These are phyloP conservation scores for Panicum virgatum DNA, from an alignment of 202 grass and related monocot species.

Conservation along the genomic window DNA sequence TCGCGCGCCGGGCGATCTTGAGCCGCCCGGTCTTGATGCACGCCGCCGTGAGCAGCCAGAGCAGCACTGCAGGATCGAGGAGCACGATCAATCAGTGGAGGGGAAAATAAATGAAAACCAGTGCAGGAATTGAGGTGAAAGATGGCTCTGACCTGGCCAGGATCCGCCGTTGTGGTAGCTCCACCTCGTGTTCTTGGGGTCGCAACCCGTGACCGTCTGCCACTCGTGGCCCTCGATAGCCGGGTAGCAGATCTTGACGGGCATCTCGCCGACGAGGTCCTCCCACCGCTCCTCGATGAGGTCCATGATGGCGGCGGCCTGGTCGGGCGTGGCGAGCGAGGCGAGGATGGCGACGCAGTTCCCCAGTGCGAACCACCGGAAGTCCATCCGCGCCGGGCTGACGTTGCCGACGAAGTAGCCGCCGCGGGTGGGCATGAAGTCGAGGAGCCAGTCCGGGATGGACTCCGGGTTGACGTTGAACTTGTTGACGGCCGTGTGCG, in stretches of 20 bases:
- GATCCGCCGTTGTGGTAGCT: constrained; percentile 97
- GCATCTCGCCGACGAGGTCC: constrained; percentile 89
- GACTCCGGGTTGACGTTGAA: constrained; percentile 97
- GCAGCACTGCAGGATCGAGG: constrained; percentile 51
- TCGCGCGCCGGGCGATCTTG: constrained; percentile 74
- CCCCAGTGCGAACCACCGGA: constrained; percentile 92
- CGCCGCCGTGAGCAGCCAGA: constrained; percentile 85
- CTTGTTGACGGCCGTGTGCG: constrained; percentile 96
- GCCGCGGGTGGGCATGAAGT: constrained; percentile 90
- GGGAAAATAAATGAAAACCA: too few relatives aligned
- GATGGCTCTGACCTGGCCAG: constrained; percentile 61
- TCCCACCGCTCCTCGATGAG: constrained; percentile 89
- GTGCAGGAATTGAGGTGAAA: background rate
- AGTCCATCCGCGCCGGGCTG: constrained; percentile 92
- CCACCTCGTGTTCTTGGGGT: constrained; percentile 95
- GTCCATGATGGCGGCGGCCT: constrained; percentile 85
- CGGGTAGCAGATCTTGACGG: constrained; percentile 86
- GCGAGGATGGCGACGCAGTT: constrained; percentile 89
- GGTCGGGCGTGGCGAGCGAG: constrained; percentile 81
- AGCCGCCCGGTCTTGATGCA: constrained; percentile 90
- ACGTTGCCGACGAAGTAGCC: constrained; percentile 97
- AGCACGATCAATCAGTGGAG: too few relatives aligned
- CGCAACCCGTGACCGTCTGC: constrained; percentile 77
- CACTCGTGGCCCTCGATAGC: constrained; percentile 81
- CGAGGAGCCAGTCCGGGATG: constrained; percentile 93